Conservation (phyloP, 2,329 filamentous ascomycete species). For the Ascosphaera acerosa region DNA sequence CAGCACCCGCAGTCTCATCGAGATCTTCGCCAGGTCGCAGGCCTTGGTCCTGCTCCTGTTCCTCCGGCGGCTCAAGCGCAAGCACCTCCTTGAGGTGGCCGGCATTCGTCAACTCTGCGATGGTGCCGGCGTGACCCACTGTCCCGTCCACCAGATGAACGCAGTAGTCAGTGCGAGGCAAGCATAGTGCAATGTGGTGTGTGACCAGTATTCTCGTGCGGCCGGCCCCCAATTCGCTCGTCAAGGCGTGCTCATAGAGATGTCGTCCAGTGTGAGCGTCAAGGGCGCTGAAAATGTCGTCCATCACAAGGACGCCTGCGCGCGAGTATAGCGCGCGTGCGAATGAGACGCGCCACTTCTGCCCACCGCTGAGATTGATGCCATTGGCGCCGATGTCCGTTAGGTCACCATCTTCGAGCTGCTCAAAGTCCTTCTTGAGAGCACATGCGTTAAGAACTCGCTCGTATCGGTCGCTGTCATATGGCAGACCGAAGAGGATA, state of each 20-base stretch:
- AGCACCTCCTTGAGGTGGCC: constrained; percentile 21
- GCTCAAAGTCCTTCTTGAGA: constrained; percentile 61
- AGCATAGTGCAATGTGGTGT: constrained; percentile 48
- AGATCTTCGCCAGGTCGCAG: constrained; percentile 6
- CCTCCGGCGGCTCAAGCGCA: constrained; percentile 21
- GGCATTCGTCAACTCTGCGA: constrained; percentile 28
- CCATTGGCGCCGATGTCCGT: constrained; percentile 92
- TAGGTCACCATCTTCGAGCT: constrained; percentile 67
- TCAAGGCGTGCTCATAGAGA: constrained; percentile 51
- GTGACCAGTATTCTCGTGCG: constrained; percentile 58
- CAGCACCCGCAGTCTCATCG: constrained; percentile 17
- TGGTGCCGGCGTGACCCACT: constrained; percentile 35
- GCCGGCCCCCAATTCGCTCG: constrained; percentile 40
- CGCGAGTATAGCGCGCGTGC: constrained; percentile 49
- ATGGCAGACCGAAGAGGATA: constrained; percentile 64
- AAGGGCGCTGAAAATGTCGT: constrained; percentile 33
- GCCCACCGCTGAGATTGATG: constrained; percentile 83
- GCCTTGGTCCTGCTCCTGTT: constrained; percentile 13
- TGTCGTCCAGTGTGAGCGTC: constrained; percentile 35
- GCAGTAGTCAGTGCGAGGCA: constrained; percentile 45
- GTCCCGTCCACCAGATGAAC: constrained; percentile 46
- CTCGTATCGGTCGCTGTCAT: constrained; percentile 55
- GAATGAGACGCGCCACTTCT: constrained; percentile 89
- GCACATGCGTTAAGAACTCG: constrained; percentile 71
- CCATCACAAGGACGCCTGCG: constrained; percentile 36